These are phyloP conservation scores for Avena atlantica DNA, from an alignment of 176 grass and related monocot genomes.

Conservation along the genomic window DNA sequence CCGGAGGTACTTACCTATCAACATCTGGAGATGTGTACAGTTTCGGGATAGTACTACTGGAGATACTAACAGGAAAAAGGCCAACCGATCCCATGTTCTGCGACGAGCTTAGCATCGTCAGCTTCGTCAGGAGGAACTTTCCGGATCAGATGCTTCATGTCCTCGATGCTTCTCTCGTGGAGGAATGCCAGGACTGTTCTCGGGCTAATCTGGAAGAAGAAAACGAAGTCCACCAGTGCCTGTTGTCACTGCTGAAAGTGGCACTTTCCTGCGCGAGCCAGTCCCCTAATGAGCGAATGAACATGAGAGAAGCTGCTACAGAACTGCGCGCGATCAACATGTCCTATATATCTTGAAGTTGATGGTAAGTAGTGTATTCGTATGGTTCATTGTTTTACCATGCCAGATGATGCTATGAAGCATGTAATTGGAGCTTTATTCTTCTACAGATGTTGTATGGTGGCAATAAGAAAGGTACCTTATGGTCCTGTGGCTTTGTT, in stretches of 20 bases:
- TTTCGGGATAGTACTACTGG: constrained; percentile 23
- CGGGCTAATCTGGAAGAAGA: not conserved
- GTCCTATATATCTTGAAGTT: not conserved
- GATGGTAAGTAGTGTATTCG: not conserved
- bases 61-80: constrained; percentile 27
- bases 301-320: constrained; percentile 22
- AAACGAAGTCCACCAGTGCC: not conserved
- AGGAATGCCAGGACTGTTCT: constrained; percentile 15
- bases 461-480: not conserved
- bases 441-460: not conserved
- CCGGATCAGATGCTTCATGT: not conserved
- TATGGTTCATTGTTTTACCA: not conserved
- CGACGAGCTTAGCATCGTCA: constrained; percentile 27
- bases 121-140: not conserved
- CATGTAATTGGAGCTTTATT: not conserved
- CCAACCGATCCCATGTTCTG: constrained; percentile 39
- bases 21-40: constrained; percentile 36
- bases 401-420: not conserved
- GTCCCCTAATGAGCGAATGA: not conserved
- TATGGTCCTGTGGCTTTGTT: not conserved
- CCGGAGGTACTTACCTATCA: not conserved
- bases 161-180: not conserved
- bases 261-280: constrained; percentile 25
- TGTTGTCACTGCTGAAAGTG: constrained; percentile 9
- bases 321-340: not conserved